Evolutionary conservation across 2,329 filamentous ascomycete species (phyloP).

Genomic region (Colletotrichum magnum): DNA sequence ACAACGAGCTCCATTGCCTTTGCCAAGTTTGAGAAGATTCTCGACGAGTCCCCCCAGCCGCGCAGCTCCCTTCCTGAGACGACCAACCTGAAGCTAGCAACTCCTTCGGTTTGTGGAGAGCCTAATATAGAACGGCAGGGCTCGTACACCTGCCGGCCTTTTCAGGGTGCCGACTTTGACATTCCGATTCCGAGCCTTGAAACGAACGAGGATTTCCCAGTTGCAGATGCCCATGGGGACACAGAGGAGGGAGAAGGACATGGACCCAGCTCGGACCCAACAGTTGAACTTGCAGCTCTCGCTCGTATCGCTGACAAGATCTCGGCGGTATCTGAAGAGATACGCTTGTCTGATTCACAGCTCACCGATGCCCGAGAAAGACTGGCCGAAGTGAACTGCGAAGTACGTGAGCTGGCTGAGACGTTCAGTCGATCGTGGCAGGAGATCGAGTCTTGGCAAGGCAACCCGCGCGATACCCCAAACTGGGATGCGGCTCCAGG

Average conservation of each 20-base stretch:
- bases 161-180: background rate
- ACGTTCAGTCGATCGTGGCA: slow-evolving; percentile 5
- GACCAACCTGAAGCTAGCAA: background rate
- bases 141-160: background rate
- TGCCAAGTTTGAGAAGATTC: background rate
- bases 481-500: background rate
- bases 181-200: background rate
- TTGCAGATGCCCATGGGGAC: background rate
- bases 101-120: background rate
- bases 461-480: background rate
- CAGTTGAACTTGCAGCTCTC: background rate
- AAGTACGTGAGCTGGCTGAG: background rate
- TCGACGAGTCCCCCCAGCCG: background rate
- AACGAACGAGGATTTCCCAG: background rate
- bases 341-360: slow-evolving; percentile 1
- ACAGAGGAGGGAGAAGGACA: background rate
- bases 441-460: background rate
- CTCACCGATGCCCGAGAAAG: background rate
- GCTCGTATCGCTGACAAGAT: background rate
- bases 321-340: background rate
- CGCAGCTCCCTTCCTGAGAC: background rate
- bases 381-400: background rate
- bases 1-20: background rate
- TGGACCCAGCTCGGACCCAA: background rate
- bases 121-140: background rate